Conservation (phyloP, 148 eudicot species). For the Fagopyrum esculentum region DNA sequence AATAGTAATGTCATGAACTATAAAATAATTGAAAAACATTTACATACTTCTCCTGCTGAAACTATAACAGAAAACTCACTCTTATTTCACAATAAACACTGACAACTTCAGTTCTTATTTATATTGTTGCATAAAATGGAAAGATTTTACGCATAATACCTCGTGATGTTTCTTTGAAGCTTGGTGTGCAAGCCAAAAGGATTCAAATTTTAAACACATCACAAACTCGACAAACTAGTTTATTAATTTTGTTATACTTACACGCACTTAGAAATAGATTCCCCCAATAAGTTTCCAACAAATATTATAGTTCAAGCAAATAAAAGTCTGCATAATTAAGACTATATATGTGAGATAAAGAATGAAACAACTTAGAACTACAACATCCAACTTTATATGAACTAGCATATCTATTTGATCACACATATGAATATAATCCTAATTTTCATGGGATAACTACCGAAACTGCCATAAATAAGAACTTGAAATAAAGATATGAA, state of each 20-base stretch:
- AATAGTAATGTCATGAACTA: background rate
- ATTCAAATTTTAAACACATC: constrained; percentile 69
- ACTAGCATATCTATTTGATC: background rate
- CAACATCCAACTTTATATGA: background rate
- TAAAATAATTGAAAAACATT: background rate
- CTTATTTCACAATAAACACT: background rate
- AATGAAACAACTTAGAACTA: background rate
- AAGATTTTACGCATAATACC: constrained; percentile 28
- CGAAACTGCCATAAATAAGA: background rate
- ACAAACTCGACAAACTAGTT: constrained; percentile 89
- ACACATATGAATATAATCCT: background rate
- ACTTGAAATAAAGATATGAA: background rate
- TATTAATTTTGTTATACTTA: constrained; percentile 81
- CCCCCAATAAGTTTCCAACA: background rate
- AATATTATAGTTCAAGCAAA: background rate
- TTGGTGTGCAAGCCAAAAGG: constrained; percentile 79
- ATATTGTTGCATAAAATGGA: background rate
- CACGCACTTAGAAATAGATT: constrained; percentile 11
- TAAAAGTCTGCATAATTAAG: background rate
- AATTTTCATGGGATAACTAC: background rate
- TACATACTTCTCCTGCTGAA: background rate
- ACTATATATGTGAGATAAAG: background rate
- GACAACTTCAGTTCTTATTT: background rate
- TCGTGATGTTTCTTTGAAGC: constrained; percentile 88
- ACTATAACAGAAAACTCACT: background rate